phyloP scores from a whole-genome alignment of 192 early-diverging fungal species.

The Podila clonocystis region DNA sequence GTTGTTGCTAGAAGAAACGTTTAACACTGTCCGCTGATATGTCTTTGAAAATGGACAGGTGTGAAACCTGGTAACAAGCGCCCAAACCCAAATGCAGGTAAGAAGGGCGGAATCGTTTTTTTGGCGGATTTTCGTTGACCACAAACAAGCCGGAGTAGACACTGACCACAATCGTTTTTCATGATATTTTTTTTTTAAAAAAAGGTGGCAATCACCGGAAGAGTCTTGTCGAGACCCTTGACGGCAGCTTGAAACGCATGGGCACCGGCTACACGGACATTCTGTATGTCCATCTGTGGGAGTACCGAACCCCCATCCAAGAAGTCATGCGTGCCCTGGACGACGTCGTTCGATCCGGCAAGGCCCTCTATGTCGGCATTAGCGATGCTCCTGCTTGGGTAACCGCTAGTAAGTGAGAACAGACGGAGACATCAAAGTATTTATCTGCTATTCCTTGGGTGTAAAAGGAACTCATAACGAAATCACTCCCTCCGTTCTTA shows the following conservation, averaged over 20 bases:
- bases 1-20: too few relatives aligned
- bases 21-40: background rate
- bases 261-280: slow-evolving; percentile 57
- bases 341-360: slow-evolving; percentile 71
- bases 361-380: slow-evolving; percentile 66
- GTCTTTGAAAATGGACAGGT: background rate
- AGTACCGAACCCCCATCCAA: slow-evolving; percentile 66
- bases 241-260: slow-evolving; percentile 63
- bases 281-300: slow-evolving; percentile 58
- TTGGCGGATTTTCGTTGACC: too few relatives aligned
- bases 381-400: slow-evolving; percentile 61
- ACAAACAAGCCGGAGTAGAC: background rate
- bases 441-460: background rate
- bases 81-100: slow-evolving; percentile 39
- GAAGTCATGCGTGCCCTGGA: slow-evolving; percentile 78
- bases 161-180: background rate
- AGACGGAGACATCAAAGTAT: background rate
- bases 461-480: background rate
- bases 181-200: background rate
- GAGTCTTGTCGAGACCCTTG: slow-evolving; percentile 60
- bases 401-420: slow-evolving; percentile 44
- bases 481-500: background rate
- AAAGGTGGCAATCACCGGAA: slow-evolving; percentile 53
- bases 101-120: too few relatives aligned
- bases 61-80: slow-evolving; percentile 1